Conservation (phyloP, 768 basidiomycete species). For the Hirschioporus abietinus region DNA sequence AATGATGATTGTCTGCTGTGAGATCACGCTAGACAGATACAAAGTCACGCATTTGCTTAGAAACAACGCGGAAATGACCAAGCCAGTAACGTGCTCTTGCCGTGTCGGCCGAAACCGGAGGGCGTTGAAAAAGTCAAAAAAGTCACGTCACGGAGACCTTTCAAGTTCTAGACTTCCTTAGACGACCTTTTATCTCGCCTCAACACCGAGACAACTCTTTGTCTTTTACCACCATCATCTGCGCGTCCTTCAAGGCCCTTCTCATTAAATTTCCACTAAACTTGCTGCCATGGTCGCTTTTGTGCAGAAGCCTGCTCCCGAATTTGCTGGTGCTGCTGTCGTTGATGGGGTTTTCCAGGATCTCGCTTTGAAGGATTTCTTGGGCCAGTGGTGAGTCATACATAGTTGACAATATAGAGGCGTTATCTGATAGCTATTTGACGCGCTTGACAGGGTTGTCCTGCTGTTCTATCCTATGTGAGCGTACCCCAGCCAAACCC, state of each 20-base stretch:
- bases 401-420: conserved; percentile 5
- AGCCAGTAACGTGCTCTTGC: background rate
- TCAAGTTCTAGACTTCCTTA: background rate
- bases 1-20: background rate
- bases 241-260: background rate
- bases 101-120: background rate
- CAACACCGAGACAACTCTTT: background rate
- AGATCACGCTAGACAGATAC: background rate
- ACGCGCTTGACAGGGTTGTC: conserved; percentile 60
- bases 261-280: background rate
- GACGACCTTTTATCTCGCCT: background rate
- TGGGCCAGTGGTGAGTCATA: conserved; percentile 73
- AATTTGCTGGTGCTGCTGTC: conserved; percentile 72
- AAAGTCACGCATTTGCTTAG: background rate
- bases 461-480: conserved; percentile 94
- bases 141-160: conserved; percentile 1
- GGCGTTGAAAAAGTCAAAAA: background rate
- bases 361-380: conserved; percentile 63
- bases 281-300: conserved; percentile 35
- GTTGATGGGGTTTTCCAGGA: conserved; percentile 75
- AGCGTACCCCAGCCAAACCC: conserved; percentile 25
- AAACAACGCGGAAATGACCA: background rate
- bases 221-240: background rate
- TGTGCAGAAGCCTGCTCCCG: conserved; percentile 82
- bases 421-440: conserved; percentile 5